Evolutionary conservation across 2,329 filamentous ascomycete species (phyloP).

Genomic region (Aspergillus alliaceus): DNA sequence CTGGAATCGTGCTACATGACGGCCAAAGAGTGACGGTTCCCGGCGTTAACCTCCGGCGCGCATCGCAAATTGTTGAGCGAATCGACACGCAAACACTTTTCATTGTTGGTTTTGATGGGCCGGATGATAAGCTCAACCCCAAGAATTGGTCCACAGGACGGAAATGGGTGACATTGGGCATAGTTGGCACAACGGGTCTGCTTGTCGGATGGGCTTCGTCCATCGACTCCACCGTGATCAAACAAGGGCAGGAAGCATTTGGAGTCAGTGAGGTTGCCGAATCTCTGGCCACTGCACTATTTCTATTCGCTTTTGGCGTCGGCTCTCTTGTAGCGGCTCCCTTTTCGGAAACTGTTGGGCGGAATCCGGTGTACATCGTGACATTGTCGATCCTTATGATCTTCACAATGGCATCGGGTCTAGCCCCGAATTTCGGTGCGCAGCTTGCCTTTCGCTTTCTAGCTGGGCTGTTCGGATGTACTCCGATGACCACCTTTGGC

Average conservation of each 20-base stretch:
- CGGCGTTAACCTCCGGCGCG: neutral
- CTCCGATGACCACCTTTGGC: conserved; percentile 45
- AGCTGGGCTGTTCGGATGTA: conserved; percentile 49
- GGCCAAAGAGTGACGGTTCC: neutral
- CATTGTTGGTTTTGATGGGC: conserved; percentile 13
- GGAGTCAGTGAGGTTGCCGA: conserved; percentile 46
- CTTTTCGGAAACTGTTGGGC: conserved; percentile 48
- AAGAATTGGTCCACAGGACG: conserved; percentile 43
- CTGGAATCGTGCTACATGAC: neutral
- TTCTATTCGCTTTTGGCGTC: conserved; percentile 48
- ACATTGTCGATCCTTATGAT: conserved; percentile 50
- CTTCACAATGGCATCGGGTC: conserved; percentile 50
- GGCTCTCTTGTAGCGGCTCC: conserved; percentile 50
- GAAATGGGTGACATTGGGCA: conserved; percentile 33
- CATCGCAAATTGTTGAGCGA: neutral
- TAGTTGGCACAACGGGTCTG: conserved; percentile 47
- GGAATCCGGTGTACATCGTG: conserved; percentile 50
- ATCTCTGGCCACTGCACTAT: conserved; percentile 43
- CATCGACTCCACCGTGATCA: conserved; percentile 37
- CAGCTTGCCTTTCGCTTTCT: conserved; percentile 52
- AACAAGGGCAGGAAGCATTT: conserved; percentile 32
- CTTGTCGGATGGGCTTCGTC: conserved; percentile 51
- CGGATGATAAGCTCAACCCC: conserved; percentile 45
- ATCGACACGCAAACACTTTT: neutral
- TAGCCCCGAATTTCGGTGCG: conserved; percentile 49